phyloP scores from a whole-genome alignment of 306 rosid species.

The Pyrus pyrifolia region DNA sequence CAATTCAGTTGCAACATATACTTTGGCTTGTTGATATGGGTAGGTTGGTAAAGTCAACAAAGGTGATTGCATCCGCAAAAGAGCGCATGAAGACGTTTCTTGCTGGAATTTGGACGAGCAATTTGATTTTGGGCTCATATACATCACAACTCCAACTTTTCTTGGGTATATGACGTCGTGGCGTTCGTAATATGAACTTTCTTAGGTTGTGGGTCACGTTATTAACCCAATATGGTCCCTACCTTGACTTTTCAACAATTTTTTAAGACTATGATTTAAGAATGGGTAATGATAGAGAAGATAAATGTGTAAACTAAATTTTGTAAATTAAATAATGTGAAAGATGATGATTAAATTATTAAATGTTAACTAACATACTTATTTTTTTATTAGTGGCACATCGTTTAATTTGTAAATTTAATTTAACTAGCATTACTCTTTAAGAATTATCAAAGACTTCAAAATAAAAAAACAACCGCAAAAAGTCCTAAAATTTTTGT shows the following conservation, averaged over 20 bases:
- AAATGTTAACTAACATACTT: too few species aligned
- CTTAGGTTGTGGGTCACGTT: background rate
- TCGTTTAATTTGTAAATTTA: too few species aligned
- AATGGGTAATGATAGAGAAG: too few species aligned
- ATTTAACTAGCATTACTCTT: background rate
- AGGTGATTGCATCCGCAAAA: background rate
- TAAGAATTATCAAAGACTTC: background rate
- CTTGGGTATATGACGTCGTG: background rate
- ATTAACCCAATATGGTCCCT: background rate
- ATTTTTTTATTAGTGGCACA: too few species aligned
- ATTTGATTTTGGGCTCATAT: background rate
- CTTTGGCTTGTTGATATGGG: background rate
- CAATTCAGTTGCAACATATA: background rate
- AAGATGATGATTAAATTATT: too few species aligned
- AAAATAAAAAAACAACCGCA: background rate
- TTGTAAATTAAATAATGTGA: too few species aligned
- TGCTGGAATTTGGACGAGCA: background rate
- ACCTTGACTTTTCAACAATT: constrained; percentile 7
- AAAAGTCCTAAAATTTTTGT: background rate
- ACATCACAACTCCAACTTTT: background rate
- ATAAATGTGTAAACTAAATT: too few species aligned
- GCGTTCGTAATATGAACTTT: background rate
- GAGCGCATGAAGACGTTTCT: background rate
- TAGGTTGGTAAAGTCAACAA: background rate
- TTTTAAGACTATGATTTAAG: background rate